phyloP scores from a whole-genome alignment of 305 asterid genomes.

The Nicotiana rustica region DNA sequence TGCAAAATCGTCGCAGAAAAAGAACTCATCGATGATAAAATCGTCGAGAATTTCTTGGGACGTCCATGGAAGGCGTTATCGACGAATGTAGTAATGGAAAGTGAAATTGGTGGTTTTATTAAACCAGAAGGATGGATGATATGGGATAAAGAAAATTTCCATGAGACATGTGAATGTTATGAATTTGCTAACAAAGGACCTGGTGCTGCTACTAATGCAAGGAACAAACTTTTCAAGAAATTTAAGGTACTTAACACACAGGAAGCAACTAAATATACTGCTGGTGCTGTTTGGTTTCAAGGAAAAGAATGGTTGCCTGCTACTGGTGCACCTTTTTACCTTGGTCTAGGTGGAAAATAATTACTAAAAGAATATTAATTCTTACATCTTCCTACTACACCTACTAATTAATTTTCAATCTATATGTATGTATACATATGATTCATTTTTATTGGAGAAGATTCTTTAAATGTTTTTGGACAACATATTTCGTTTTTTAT shows the following conservation, averaged over 20 bases:
- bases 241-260: conserved; percentile 44
- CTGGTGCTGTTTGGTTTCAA: conserved; percentile 44
- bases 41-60: conserved; percentile 47
- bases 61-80: conserved; percentile 64
- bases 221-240: conserved; percentile 44
- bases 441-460: too few species aligned
- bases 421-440: too few species aligned
- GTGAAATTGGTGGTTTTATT: conserved; percentile 63
- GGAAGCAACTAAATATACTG: conserved; percentile 52
- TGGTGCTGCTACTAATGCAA: conserved; percentile 43
- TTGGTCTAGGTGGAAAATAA: conserved; percentile 42
- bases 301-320: conserved; percentile 54
- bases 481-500: too few species aligned
- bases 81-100: conserved; percentile 60
- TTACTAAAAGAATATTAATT: not conserved
- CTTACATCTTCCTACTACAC: too few species aligned
- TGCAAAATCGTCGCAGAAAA: conserved; percentile 64
- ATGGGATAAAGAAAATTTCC: conserved; percentile 50
- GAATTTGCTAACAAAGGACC: conserved; percentile 69
- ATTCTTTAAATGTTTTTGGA: too few species aligned
- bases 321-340: conserved; percentile 52
- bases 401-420: too few species aligned
- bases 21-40: conserved; percentile 37
- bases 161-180: conserved; percentile 49
- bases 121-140: conserved; percentile 56